A percentile compares a stretch with the other conserved stretches of the same genome.
phyloP scores from a whole-genome alignment of 129 eudicot species.

The Gnaphalium uliginosum region DNA sequence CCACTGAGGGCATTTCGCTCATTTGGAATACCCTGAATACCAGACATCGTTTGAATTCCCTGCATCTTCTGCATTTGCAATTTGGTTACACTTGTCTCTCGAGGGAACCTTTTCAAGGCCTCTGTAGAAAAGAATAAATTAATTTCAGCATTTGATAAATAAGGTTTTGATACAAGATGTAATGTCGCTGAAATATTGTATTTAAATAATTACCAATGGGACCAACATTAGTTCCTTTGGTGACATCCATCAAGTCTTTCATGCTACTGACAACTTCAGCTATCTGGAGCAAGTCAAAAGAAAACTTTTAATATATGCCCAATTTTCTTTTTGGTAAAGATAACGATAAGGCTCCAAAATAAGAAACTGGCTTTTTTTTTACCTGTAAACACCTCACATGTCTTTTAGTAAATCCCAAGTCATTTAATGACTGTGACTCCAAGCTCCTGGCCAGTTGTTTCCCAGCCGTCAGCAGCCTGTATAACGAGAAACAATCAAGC shows the following conservation, averaged over 20 bases:
- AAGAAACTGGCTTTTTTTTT: neutral
- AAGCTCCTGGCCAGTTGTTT: constrained; percentile 80
- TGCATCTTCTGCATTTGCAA: constrained; percentile 60
- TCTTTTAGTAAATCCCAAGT: constrained; percentile 80
- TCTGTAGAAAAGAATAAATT: constrained; percentile 41
- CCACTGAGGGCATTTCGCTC: constrained; percentile 51
- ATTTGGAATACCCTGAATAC: constrained; percentile 32
- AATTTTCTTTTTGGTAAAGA: constrained; percentile 2
- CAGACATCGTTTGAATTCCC: constrained; percentile 46
- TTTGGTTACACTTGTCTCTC: constrained; percentile 39
- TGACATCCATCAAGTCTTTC: constrained; percentile 80
- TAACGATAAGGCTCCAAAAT: neutral
- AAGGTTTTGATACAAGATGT: neutral
- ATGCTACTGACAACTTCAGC: constrained; percentile 80
- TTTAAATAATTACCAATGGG: constrained; percentile 57
- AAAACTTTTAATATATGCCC: neutral
- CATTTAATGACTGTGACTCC: constrained; percentile 77
- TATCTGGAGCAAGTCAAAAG: constrained; percentile 46
- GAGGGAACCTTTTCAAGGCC: constrained; percentile 66
- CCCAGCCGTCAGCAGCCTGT: constrained; percentile 81
- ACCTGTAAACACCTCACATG: constrained; percentile 87
- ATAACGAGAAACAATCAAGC: constrained; percentile 20
- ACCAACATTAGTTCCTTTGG: constrained; percentile 55
- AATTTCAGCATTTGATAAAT: neutral
- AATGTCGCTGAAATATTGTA: neutral